Base-by-base conservation (phyloP, 495 filamentous ascomycete genomes). In the Penicillium antarcticum region DNA sequence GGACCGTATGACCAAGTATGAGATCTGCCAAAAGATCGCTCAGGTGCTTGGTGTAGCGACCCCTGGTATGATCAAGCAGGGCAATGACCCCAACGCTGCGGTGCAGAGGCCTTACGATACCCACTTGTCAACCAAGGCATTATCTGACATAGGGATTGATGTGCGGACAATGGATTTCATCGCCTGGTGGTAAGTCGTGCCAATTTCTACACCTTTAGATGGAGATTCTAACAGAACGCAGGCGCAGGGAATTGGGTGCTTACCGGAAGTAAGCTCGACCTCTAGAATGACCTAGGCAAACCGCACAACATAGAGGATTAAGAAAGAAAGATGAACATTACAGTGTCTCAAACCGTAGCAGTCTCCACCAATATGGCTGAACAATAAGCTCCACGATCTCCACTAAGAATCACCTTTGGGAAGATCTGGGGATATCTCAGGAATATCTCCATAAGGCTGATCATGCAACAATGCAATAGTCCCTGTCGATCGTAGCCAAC, bases 51-150 rank as follows among this genome's bases (percentile, higher is more conserved):
- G 89, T 1, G 65, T 95, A 43, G 75, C 87, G 7, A 69, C 91
- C n/a, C 77, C 81, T 32, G 79, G 81, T 21, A 86, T 97, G 68
- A 75, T 80, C 53, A 78, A 85, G 47, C 77, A 91, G 60, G 87
- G 84, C 5, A 87, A 89, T 58, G 88, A 92, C 47, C 87, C 86
- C 21, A 85, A 82, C 33, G 83, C 84, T 23, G 74, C 77, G 18
- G 88, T 91, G 13, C 78, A 89, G 73, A 80, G 92, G 45, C 92
- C 92, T 9, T 96, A 89, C 70, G 91, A 97, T 69, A 91, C 87
- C 51, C 90, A 96, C 62, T 76, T 97, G 18, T 90, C 87, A 46
- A 96, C 84, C 14, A 81, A 84, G 73, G 82, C 72, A 23, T 66
- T 97, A 47, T 82, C 80, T 65, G 83, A 91, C 14, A 58, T 96